Evolutionary conservation across 2,329 filamentous ascomycete genomes (phyloP).

Genomic region (Botryotinia narcissicola): DNA sequence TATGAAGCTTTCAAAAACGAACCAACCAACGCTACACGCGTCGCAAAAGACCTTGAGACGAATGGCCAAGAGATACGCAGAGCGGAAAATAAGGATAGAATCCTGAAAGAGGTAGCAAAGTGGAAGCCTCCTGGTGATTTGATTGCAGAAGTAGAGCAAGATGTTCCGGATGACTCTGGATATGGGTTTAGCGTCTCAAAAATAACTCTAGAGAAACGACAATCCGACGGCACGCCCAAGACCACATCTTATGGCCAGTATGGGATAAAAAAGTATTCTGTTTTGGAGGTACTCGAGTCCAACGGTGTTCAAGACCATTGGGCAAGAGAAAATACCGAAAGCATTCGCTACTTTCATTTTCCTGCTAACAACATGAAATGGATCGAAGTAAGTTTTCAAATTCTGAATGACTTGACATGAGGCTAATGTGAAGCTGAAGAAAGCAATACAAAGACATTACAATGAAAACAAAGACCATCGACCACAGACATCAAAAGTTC

Average conservation of each 20-base stretch:
- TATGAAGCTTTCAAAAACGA: rapidly evolving
- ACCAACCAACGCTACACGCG: neutral
- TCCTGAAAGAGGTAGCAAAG: neutral
- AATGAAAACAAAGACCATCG: neutral
- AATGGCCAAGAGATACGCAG: neutral
- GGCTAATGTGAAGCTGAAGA: neutral
- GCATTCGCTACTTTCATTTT: neutral
- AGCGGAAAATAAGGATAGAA: neutral
- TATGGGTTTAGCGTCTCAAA: neutral
- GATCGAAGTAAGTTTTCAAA: neutral
- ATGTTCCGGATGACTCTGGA: neutral
- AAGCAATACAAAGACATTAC: neutral
- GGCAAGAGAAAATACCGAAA: neutral
- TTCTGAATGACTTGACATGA: rapidly evolving
- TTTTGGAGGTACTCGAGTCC: neutral
- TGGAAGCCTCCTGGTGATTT: neutral
- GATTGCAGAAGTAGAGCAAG: rapidly evolving
- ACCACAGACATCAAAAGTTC: neutral
- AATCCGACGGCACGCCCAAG: rapidly evolving
- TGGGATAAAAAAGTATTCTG: rapidly evolving
- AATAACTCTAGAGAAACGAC: neutral
- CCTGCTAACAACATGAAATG: neutral
- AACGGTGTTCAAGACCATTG: rapidly evolving
- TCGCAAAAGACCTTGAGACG: rapidly evolving
- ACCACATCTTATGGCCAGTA: neutral